Evolutionary conservation across 2,329 filamentous ascomycete genomes (phyloP).

Genomic region (Davidsoniella neocaledoniae): DNA sequence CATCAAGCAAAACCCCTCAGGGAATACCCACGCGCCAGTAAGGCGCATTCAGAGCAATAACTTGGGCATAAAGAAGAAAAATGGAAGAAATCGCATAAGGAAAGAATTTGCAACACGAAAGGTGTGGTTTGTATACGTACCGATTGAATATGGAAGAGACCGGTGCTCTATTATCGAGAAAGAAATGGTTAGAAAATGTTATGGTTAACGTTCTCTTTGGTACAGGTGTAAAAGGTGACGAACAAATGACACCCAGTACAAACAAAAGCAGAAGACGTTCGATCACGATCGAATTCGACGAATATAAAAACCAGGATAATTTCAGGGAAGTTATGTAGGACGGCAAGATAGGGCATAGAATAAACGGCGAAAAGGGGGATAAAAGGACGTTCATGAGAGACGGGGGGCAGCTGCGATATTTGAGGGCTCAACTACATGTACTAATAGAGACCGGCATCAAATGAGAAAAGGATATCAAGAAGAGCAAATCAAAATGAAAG

Average conservation of each 20-base stretch:
- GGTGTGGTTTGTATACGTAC: no score
- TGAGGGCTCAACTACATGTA: not conserved
- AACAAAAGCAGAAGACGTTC: no score
- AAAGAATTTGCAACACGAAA: not conserved
- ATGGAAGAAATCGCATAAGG: slow-evolving; percentile 1
- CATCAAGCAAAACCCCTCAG: no score
- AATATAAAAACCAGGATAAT: not conserved
- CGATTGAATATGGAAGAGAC: no score
- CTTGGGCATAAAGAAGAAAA: not conserved
- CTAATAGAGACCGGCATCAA: not conserved
- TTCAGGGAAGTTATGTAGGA: not conserved
- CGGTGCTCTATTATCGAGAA: not conserved
- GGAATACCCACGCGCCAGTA: no score
- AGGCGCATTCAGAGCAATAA: no score
- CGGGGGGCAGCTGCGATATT: slow-evolving; percentile 2
- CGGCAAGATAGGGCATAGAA: not conserved
- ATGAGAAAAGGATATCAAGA: not conserved
- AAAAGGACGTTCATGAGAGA: not conserved
- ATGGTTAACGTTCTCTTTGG: no score
- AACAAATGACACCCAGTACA: not conserved
- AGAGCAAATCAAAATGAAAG: not conserved
- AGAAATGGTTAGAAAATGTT: not conserved
- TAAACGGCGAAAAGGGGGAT: not conserved
- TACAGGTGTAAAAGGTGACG: no score
- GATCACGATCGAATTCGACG: no score